A percentile compares a stretch with the other conserved stretches of the same genome.
Conservation (phyloP, 1,284 basidiomycete genomes). For the Leucoagaricus sp. region DNA sequence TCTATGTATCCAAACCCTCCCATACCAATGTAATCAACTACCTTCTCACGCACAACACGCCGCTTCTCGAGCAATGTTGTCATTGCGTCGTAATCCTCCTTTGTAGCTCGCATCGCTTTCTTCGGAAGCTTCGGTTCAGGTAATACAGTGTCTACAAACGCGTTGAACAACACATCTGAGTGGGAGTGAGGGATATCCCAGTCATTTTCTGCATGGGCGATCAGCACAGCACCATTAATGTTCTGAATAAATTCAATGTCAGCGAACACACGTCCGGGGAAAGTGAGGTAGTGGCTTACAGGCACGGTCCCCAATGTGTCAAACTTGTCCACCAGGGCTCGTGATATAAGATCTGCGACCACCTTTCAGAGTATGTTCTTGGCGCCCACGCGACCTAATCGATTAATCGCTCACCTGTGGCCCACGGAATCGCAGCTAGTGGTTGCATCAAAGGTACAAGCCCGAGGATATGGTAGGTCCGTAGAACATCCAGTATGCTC, state of each 20-base stretch:
- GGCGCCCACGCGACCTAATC: not conserved
- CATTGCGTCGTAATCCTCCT: conserved; percentile 43
- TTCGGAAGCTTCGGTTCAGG: conserved; percentile 48
- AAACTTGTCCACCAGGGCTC: conserved; percentile 63
- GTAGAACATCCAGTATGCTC: conserved; percentile 62
- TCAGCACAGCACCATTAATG: conserved; percentile 67
- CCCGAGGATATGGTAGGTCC: conserved; percentile 74
- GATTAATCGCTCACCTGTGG: conserved; percentile 55
- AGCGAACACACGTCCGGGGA: not conserved
- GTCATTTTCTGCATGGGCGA: conserved; percentile 84
- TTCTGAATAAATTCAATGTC: conserved; percentile 39
- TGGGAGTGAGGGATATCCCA: conserved; percentile 80
- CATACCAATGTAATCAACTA: conserved; percentile 50
- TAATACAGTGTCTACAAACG: conserved; percentile 64
- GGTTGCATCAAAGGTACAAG: conserved; percentile 73
- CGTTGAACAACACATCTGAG: conserved; percentile 71
- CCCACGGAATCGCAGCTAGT: conserved; percentile 67
- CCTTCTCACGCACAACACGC: conserved; percentile 37
- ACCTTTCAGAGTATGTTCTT: not conserved
- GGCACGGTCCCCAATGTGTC: conserved; percentile 63
- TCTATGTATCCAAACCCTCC: conserved; percentile 61
- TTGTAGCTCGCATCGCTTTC: conserved; percentile 30
- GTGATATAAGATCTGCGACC: conserved; percentile 54
- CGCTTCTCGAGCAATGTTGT: conserved; percentile 36
- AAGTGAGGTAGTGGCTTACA: conserved; percentile 37